Evolutionary conservation across 805 yeast genomes (phyloP), one percentile per base, ranked within the genome.

Genomic region (Candida sonorensis): DNA sequence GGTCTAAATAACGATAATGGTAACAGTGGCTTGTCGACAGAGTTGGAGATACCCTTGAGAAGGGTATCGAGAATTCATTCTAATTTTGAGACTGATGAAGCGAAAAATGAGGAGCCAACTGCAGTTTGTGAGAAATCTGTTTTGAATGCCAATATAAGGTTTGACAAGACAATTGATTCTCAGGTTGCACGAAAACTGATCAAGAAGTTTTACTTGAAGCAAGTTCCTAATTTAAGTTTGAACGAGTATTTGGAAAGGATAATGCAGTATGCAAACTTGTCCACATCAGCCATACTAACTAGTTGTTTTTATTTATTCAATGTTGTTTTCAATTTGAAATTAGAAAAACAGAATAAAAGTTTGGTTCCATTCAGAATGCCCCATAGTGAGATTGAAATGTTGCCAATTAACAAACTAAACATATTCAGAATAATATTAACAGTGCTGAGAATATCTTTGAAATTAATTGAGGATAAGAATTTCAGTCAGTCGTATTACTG

Each of bases 381-480:
- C 12, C 27, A 34, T 4, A 30, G 17, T 5, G 28, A 31, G 10
- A 14, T 52, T 4, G 26, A 35, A 23, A 42, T 57, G 53, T 33
- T 57, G 18, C 55, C 58, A 3, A 44, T 67, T 10, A 56, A 62
- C 26, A 46, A 50, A 6, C 42, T 58, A 28, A 66, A 67, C 35
- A 62, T 58, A 5, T 62, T 64, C 37, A 41, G 73, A 21, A 43
- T 67, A 27, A 42, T 64, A 7, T 47, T 66, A 35, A 60, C 69
- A 3, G 50, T 54, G 23, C 37, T 66, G 11, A 45, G 73, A 25
- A 49, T 67, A 16, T 54, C 69, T 24, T 53, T 57, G 16, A 67
- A 67, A 38, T 47, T 60, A 22, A 49, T 66, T 17, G 73, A 67
- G 39, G 73, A 67, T 40, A 57, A 66, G 27, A 62, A 66, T 43